A percentile compares a stretch with the other conserved stretches of the same genome.
phyloP scores from a whole-genome alignment of 352 stramenopile species.

The Pythium phragmiticola region DNA sequence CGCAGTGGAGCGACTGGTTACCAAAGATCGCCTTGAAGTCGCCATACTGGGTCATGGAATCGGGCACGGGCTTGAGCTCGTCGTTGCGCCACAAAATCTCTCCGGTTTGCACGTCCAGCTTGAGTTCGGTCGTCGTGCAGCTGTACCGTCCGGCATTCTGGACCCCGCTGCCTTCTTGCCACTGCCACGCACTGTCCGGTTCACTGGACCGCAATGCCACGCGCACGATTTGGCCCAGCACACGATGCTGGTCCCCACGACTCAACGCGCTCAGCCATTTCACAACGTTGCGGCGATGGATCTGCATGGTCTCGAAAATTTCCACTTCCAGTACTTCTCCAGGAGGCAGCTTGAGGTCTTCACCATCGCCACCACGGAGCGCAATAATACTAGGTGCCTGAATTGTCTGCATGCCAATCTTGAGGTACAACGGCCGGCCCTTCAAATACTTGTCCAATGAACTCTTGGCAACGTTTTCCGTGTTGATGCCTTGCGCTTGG shows the following conservation, averaged over 20 bases:
- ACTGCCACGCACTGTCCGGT: constrained; percentile 57
- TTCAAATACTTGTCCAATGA: constrained; percentile 88
- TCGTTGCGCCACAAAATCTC: constrained; percentile 92
- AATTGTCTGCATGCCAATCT: constrained; percentile 86
- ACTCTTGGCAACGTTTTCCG: constrained; percentile 72
- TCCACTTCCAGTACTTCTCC: constrained; percentile 85
- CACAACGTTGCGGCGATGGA: constrained; percentile 76
- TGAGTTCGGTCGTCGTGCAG: constrained; percentile 77
- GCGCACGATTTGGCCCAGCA: constrained; percentile 65
- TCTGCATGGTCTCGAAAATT: constrained; percentile 82
- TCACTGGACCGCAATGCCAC: constrained; percentile 70
- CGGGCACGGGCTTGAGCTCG: constrained; percentile 87
- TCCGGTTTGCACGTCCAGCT: constrained; percentile 82
- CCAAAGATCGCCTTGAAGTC: constrained; percentile 87
- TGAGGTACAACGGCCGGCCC: constrained; percentile 82
- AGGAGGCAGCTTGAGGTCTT: constrained; percentile 69
- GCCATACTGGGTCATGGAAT: constrained; percentile 88
- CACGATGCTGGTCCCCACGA: constrained; percentile 13
- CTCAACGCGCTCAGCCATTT: constrained; percentile 51
- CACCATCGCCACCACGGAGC: constrained; percentile 45
- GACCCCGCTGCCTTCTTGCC: constrained; percentile 54
- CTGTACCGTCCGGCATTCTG: constrained; percentile 63
- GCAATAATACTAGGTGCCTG: constrained; percentile 84
- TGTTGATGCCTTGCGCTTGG: constrained; percentile 89
- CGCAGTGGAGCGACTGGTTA: constrained; percentile 84